Conservation (phyloP, 805 yeast species). For the Metschnikowia vanudenii region DNA sequence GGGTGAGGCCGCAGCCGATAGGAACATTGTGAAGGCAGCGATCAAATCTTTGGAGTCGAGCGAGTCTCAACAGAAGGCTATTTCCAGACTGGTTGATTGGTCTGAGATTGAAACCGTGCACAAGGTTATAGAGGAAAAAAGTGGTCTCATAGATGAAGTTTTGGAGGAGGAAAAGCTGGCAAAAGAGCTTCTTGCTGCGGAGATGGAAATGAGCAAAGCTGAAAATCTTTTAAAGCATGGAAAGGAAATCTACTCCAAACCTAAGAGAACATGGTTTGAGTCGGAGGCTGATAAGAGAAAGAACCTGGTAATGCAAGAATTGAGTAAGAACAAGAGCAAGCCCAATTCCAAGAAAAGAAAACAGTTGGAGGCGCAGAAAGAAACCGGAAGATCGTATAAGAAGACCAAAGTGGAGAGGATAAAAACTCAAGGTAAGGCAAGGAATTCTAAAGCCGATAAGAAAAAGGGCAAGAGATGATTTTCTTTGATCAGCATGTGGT, state of each 20-base stretch:
- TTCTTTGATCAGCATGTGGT: too few species aligned
- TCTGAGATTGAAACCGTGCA: conserved; percentile 68
- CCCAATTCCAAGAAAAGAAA: conserved; percentile 71
- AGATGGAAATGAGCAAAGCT: conserved; percentile 84
- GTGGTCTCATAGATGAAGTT: conserved; percentile 67
- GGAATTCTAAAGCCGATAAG: conserved; percentile 15
- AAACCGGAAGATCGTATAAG: conserved; percentile 61
- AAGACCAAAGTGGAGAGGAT: conserved; percentile 76
- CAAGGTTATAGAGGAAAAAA: conserved; percentile 57
- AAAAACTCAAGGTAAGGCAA: conserved; percentile 19
- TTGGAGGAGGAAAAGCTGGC: conserved; percentile 84
- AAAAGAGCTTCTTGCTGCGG: conserved; percentile 83
- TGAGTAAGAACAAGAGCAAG: conserved; percentile 52
- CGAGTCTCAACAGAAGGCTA: conserved; percentile 50
- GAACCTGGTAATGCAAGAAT: conserved; percentile 35
- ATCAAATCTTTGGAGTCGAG: conserved; percentile 58
- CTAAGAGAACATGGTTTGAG: conserved; percentile 97
- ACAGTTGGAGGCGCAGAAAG: conserved; percentile 58
- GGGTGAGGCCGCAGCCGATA: conserved; percentile 85
- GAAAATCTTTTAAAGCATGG: conserved; percentile 78
- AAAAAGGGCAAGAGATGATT: conserved; percentile 10
- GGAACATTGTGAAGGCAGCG: conserved; percentile 88
- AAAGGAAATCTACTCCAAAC: conserved; percentile 82
- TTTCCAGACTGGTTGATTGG: conserved; percentile 96
- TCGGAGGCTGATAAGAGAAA: conserved; percentile 52